Conservation (phyloP, 2,329 filamentous ascomycete species). For the Alternaria tenuissima region DNA sequence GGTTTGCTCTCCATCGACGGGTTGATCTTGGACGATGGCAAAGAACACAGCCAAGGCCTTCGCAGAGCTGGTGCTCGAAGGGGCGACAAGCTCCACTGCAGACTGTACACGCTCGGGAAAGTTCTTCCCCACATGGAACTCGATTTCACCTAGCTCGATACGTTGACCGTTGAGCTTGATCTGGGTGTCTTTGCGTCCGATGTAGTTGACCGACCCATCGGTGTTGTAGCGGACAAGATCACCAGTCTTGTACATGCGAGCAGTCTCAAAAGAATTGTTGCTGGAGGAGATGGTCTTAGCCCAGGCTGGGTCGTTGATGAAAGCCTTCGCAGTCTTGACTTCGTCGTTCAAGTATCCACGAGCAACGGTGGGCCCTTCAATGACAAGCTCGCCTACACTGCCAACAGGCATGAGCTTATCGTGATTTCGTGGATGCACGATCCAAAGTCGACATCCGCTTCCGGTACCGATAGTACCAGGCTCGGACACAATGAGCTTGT, state of each 20-base stretch:
- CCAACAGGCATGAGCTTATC: conserved; percentile 47
- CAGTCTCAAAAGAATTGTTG: conserved; percentile 23
- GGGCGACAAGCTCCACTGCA: conserved; percentile 45
- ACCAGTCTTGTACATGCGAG: conserved; percentile 33
- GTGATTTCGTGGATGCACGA: conserved; percentile 52
- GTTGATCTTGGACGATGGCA: conserved; percentile 25
- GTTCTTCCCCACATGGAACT: conserved; percentile 44
- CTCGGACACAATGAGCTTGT: conserved; percentile 38
- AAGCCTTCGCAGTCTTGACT: conserved; percentile 37
- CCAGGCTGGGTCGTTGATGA: conserved; percentile 42
- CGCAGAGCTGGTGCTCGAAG: conserved; percentile 35
- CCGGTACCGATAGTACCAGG: conserved; percentile 42
- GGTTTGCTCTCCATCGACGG: conserved; percentile 5
- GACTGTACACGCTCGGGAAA: conserved; percentile 43
- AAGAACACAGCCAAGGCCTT: conserved; percentile 48
- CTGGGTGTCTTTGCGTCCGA: conserved; percentile 41
- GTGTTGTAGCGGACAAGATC: conserved; percentile 32
- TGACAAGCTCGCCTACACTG: conserved; percentile 41
- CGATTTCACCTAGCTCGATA: conserved; percentile 42
- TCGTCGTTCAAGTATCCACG: conserved; percentile 37
- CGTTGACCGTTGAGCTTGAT: conserved; percentile 44
- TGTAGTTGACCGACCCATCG: conserved; percentile 38
- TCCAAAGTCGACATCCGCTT: conserved; percentile 47
- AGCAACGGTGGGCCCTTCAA: conserved; percentile 60
- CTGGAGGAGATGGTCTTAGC: conserved; percentile 12